Evolutionary conservation across 1,284 basidiomycete genomes (phyloP).

Genomic region (Ceratorhiza oryzae-sativae): DNA sequence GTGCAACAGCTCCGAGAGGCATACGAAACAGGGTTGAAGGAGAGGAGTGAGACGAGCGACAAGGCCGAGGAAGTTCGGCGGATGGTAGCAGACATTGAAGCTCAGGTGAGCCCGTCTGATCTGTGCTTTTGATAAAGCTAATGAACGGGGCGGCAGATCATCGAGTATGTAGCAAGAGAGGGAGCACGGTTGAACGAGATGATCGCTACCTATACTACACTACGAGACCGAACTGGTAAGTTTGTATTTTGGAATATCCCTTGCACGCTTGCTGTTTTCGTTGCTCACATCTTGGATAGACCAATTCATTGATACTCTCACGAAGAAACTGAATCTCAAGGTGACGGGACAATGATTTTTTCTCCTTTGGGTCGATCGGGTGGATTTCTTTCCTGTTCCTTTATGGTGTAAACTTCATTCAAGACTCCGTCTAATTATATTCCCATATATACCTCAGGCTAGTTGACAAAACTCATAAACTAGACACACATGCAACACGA

Average conservation of each 20-base stretch:
- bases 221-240: slow-evolving; percentile 24
- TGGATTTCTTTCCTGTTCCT: neutral
- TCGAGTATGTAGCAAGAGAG: slow-evolving; percentile 28
- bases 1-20: slow-evolving; percentile 21
- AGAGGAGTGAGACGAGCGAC: slow-evolving; percentile 32
- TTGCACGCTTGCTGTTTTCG: neutral
- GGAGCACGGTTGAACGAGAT: slow-evolving; percentile 29
- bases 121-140: neutral
- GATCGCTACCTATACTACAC: slow-evolving; percentile 16
- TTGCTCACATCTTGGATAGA: neutral
- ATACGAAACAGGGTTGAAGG: slow-evolving; percentile 3
- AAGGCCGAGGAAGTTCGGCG: slow-evolving; percentile 25
- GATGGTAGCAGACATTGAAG: slow-evolving; percentile 23
- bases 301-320: slow-evolving; percentile 28
- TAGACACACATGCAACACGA: neutral
- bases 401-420: neutral
- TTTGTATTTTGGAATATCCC: neutral
- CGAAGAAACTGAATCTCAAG: slow-evolving; percentile 17
- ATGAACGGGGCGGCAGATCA: neutral
- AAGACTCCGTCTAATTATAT: slow-evolving; percentile 32
- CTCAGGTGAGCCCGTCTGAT: slow-evolving; percentile 4
- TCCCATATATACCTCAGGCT: slow-evolving; percentile 16
- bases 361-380: neutral
- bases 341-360: neutral
- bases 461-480: neutral